Conservation (phyloP, 192 early-diverging fungal genomes). For the Coemansia sp. region DNA sequence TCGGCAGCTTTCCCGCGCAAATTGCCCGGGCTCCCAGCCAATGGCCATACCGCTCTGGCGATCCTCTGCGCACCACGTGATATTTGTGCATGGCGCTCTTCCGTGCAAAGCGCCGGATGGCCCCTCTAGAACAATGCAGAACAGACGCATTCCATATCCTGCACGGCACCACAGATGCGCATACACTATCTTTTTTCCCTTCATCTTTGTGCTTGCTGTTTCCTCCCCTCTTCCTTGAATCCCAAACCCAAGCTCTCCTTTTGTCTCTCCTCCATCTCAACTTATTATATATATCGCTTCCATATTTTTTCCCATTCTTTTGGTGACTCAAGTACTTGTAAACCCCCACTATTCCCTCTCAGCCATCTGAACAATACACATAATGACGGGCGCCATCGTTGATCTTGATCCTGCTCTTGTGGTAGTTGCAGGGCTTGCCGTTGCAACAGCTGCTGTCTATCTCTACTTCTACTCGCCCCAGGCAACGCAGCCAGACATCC, state of each 20-base stretch:
- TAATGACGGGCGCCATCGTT: slow-evolving; percentile 15
- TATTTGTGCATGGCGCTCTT: neutral
- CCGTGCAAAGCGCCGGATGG: slow-evolving; percentile 7
- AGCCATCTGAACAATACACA: neutral
- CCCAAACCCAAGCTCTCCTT: no score
- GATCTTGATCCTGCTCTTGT: slow-evolving; percentile 25
- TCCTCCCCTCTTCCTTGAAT: no score
- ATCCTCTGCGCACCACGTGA: neutral
- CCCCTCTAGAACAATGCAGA: no score
- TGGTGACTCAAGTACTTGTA: neutral
- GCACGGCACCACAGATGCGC: no score
- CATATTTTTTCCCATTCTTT: neutral
- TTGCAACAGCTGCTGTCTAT: slow-evolving; percentile 29
- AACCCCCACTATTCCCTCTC: neutral
- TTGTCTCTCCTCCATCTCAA: no score
- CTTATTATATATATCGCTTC: neutral
- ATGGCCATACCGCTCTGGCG: slow-evolving; percentile 5
- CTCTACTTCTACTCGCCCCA: slow-evolving; percentile 48
- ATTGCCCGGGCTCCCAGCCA: neutral
- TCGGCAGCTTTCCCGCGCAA: neutral
- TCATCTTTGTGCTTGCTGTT: no score
- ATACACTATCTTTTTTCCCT: no score
- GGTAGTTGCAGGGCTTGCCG: slow-evolving; percentile 23
- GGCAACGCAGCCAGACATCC: slow-evolving; percentile 53
- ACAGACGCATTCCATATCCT: no score